phyloP scores from a whole-genome alignment of 345 rosid genomes.

The Atalantia buxifolia region DNA sequence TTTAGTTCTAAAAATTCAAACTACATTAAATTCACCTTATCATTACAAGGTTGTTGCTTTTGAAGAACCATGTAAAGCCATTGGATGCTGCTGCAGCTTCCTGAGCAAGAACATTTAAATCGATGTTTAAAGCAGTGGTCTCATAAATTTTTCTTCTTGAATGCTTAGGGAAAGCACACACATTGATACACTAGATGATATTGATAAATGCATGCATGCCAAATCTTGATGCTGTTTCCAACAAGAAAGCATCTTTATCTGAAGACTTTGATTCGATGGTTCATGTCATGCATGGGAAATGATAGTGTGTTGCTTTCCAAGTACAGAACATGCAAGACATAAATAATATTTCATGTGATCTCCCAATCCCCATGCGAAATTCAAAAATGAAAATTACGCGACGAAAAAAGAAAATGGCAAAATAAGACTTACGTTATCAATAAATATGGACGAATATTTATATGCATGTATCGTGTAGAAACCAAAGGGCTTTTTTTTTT shows the following conservation, averaged over 20 bases:
- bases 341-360: not conserved
- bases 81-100: not conserved
- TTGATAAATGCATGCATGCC: not conserved
- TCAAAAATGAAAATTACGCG: too few relatives aligned
- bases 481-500: too few relatives aligned
- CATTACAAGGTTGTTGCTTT: not conserved
- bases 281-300: not conserved
- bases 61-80: not conserved
- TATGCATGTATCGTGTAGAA: too few relatives aligned
- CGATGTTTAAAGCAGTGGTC: not conserved
- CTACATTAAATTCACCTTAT: too few relatives aligned
- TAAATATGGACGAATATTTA: too few relatives aligned
- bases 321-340: not conserved
- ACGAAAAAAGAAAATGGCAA: too few relatives aligned
- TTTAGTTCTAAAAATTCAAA: too few relatives aligned
- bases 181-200: too few relatives aligned
- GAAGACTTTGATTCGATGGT: not conserved
- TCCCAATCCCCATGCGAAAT: not conserved
- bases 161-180: not conserved
- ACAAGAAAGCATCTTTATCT: not conserved
- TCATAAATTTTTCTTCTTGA: not conserved
- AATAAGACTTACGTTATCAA: too few relatives aligned
- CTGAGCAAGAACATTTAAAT: not conserved
- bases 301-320: not conserved
- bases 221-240: not conserved